These are phyloP conservation scores for Blastobotrys persicus DNA, from an alignment of 1,139 yeast genomes.

Conservation along the genomic window DNA sequence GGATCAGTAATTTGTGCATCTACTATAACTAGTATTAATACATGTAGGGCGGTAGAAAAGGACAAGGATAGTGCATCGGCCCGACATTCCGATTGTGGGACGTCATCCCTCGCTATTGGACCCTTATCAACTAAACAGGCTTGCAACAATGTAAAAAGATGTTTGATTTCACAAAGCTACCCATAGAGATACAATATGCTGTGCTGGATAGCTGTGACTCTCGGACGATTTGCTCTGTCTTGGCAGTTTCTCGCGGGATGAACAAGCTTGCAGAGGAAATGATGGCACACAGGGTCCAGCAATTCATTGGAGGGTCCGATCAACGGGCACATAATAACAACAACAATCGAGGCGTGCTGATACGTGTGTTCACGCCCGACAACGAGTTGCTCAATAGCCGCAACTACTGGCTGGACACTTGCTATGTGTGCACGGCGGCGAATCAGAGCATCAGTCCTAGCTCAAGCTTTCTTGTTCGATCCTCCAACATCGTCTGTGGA, in stretches of 20 bases:
- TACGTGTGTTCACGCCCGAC: constrained; percentile 2
- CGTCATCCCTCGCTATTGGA: no score
- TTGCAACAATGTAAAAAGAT: background rate
- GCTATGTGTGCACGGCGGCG: constrained; percentile 1
- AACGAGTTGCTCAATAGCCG: background rate
- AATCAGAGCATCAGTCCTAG: background rate
- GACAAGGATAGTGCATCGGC: no score
- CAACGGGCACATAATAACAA: background rate
- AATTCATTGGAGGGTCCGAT: background rate
- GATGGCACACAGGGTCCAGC: background rate
- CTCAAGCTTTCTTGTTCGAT: background rate
- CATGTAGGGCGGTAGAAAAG: background rate
- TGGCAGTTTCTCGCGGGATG: constrained; percentile 17
- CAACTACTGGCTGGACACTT: background rate
- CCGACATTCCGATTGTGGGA: no score
- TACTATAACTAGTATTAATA: background rate
- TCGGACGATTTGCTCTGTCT: constrained; percentile 17
- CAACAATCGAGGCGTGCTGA: background rate
- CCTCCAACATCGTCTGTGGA: background rate
- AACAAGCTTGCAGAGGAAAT: constrained; percentile 22
- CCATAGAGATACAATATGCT: constrained; percentile 21
- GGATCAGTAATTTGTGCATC: constrained; percentile 12
- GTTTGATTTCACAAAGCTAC: constrained; percentile 15
- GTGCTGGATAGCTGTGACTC: constrained; percentile 23
- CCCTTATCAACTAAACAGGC: background rate